Evolutionary conservation across 345 rosid species (phyloP).

Genomic region (Sisymbrium altissimum): DNA sequence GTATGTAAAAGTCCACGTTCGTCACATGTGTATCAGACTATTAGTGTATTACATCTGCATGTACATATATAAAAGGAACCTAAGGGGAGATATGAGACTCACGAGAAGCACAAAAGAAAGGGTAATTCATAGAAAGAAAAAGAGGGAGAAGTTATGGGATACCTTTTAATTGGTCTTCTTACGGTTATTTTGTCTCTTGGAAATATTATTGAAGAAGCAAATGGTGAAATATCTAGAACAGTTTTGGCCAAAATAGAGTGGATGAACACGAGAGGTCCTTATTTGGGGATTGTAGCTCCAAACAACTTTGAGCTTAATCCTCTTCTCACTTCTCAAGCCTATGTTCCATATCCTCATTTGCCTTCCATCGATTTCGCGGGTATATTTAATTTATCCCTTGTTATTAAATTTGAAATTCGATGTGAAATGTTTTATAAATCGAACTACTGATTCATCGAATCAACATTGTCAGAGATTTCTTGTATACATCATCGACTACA

Average conservation of each 20-base stretch:
- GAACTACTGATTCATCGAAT: no score
- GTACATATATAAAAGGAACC: constrained; percentile 1
- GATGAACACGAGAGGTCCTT: constrained; percentile 51
- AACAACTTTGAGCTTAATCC: constrained; percentile 77
- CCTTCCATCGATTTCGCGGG: constrained; percentile 62
- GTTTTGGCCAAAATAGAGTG: constrained; percentile 29
- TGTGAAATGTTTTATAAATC: no score
- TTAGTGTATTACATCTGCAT: not conserved
- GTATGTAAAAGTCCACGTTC: not conserved
- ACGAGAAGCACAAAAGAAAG: not conserved
- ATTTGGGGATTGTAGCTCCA: constrained; percentile 66
- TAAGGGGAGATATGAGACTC: constrained; percentile 1
- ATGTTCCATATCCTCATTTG: constrained; percentile 33
- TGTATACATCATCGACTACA: not conserved
- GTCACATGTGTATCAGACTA: not conserved
- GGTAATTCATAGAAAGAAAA: no score
- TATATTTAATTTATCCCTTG: not conserved
- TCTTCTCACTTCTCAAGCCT: constrained; percentile 56
- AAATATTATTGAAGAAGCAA: constrained; percentile 20
- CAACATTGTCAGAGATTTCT: not conserved
- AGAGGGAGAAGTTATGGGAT: constrained; percentile 21
- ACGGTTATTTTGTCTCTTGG: constrained; percentile 26
- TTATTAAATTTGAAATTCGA: no score
- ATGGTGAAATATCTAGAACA: constrained; percentile 29
- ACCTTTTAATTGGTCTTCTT: constrained; percentile 10